Percentiles rank a stretch among this genome's conserved stretches.
These are phyloP conservation scores for Cladosporium phlei DNA, from an alignment of 2,329 filamentous ascomycete species.

Conservation along the genomic window DNA sequence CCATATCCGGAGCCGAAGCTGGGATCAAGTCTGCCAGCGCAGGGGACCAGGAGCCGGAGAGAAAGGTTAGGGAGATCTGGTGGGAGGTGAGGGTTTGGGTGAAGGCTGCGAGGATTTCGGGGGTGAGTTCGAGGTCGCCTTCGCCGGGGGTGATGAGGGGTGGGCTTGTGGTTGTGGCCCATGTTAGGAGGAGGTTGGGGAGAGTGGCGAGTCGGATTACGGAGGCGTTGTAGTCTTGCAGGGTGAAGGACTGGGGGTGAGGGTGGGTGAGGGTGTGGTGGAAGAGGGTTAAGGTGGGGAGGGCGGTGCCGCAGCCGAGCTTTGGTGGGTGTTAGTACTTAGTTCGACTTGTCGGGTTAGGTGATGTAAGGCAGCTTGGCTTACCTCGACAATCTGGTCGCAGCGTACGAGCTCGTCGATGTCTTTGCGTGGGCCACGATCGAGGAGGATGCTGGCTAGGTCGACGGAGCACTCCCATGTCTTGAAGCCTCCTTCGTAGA, in stretches of 20 bases:
- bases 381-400: conserved; percentile 46
- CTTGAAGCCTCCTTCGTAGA: conserved; percentile 86
- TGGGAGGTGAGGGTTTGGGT: conserved; percentile 46
- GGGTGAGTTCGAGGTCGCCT: conserved; percentile 61
- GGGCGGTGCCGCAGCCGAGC: conserved; percentile 66
- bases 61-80: conserved; percentile 57
- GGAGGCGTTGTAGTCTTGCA: conserved; percentile 76
- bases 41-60: conserved; percentile 71
- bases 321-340: not conserved
- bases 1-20: conserved; percentile 33
- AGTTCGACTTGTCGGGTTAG: not conserved
- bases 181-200: conserved; percentile 71
- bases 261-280: conserved; percentile 53
- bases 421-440: conserved; percentile 45
- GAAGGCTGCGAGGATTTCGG: conserved; percentile 57
- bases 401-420: conserved; percentile 46
- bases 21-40: conserved; percentile 56
- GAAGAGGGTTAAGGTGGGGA: conserved; percentile 68
- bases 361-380: not conserved
- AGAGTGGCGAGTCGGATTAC: conserved; percentile 74
- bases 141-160: conserved; percentile 34
- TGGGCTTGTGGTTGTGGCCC: conserved; percentile 35
- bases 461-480: conserved; percentile 85
- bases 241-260: conserved; percentile 54
- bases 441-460: conserved; percentile 60